Percentiles rank a stretch among this genome's conserved stretches.
Conservation (phyloP, 176 grass and related monocot species). For the Elymus sibiricus region DNA sequence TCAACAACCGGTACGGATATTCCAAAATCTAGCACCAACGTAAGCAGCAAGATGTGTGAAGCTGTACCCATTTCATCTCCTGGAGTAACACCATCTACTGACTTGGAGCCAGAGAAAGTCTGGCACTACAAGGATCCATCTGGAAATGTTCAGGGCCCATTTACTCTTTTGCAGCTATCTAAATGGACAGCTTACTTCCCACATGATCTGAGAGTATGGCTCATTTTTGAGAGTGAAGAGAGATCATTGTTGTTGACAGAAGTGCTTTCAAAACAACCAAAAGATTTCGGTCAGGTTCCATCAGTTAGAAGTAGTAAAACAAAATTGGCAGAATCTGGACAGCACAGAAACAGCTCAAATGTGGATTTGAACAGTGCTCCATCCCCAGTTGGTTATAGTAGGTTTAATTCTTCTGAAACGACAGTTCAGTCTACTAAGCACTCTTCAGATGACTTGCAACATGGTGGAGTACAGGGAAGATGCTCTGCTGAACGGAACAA, state of each 20-base stretch:
- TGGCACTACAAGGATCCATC: conserved; percentile 97
- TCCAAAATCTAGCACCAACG: conserved; percentile 21
- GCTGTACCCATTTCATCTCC: conserved; percentile 26
- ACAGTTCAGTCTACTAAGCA: conserved; percentile 14
- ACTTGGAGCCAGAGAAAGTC: conserved; percentile 74
- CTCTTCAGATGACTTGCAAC: conserved; percentile 13
- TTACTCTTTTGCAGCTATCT: conserved; percentile 72
- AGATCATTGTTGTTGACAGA: conserved; percentile 78
- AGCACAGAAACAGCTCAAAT: conserved; percentile 20
- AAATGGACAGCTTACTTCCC: conserved; percentile 92
- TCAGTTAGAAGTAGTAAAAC: conserved; percentile 38
- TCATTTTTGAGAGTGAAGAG: conserved; percentile 86
- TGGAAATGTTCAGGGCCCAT: conserved; percentile 92
- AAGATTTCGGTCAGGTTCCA: conserved; percentile 50
- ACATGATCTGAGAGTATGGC: conserved; percentile 76
- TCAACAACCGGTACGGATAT: conserved; percentile 23
- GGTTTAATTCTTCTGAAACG: conserved; percentile 35
- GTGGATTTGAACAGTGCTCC: conserved; percentile 37
- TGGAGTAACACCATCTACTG: conserved; percentile 29
- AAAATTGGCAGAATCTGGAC: conserved; percentile 24
- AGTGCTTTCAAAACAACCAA: conserved; percentile 63
- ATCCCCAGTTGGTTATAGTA: conserved; percentile 41
- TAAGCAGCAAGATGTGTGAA: conserved; percentile 31
- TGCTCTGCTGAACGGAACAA: conserved; percentile 43
- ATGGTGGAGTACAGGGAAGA: conserved; percentile 35